Evolutionary conservation across 768 basidiomycete species (phyloP).

Genomic region (Lepiota venenata): DNA sequence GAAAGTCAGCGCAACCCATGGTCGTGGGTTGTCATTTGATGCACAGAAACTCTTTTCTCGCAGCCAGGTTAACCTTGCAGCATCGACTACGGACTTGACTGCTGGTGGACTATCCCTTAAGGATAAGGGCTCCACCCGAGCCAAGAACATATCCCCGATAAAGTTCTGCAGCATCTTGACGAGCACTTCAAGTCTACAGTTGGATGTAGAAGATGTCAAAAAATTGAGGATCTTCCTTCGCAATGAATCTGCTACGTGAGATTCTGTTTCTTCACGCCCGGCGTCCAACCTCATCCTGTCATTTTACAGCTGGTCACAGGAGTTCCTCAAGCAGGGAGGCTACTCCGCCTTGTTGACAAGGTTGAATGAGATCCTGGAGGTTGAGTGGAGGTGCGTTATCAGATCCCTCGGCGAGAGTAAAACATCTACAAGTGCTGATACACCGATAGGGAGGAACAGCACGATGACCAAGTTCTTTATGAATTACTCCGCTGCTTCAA

Average conservation of each 20-base stretch:
- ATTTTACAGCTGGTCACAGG: conserved; percentile 76
- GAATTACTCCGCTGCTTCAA: conserved; percentile 94
- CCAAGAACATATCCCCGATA: conserved; percentile 57
- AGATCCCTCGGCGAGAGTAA: not conserved
- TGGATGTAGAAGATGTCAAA: conserved; percentile 86
- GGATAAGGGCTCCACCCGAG: conserved; percentile 41
- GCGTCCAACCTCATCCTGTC: not conserved
- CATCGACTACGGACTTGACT: conserved; percentile 40
- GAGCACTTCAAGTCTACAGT: conserved; percentile 62
- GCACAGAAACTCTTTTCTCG: conserved; percentile 47
- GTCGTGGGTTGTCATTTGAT: conserved; percentile 63
- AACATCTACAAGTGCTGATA: not conserved
- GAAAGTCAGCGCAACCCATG: conserved; percentile 40
- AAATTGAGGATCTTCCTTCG: conserved; percentile 83
- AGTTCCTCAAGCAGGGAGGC: conserved; percentile 80
- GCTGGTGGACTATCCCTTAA: conserved; percentile 37
- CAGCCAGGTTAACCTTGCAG: conserved; percentile 44
- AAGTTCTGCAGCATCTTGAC: conserved; percentile 67
- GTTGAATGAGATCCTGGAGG: conserved; percentile 86
- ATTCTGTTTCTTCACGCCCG: not conserved
- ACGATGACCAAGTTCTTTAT: conserved; percentile 91
- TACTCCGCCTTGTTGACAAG: conserved; percentile 82
- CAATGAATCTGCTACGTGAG: conserved; percentile 87
- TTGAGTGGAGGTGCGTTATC: conserved; percentile 92
- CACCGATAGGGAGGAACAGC: conserved; percentile 83